A percentile compares a stretch with the other conserved stretches of the same genome.
phyloP scores from a whole-genome alignment of 73 alveolate species.

The Paramecium octaurelia region DNA sequence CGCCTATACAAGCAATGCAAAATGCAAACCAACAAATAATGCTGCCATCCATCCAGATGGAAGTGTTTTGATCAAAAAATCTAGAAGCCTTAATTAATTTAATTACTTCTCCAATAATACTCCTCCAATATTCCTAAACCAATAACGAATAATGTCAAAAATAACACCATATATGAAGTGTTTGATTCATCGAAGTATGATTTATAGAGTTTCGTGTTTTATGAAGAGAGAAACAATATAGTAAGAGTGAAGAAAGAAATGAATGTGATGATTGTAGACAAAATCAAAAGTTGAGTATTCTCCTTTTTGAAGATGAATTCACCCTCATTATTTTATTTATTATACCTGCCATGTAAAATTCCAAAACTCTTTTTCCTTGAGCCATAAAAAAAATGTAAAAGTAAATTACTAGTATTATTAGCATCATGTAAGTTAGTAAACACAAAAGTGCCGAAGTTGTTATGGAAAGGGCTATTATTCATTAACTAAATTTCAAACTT shows the following conservation, averaged over 20 bases:
- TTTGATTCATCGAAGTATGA: neutral
- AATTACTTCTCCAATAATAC: constrained; percentile 29
- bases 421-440: neutral
- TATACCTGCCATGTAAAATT: constrained; percentile 38
- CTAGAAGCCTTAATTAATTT: neutral
- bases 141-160: neutral
- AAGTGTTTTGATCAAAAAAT: neutral
- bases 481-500: neutral
- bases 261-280: neutral
- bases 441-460: neutral
- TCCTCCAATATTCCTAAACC: constrained; percentile 36
- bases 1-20: neutral
- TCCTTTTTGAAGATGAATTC: constrained; percentile 37
- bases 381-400: neutral
- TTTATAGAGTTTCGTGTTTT: neutral
- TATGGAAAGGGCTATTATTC: neutral
- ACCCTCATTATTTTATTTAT: neutral
- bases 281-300: neutral
- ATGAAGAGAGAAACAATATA: neutral
- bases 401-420: neutral
- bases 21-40: neutral
- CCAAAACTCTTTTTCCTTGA: constrained; percentile 21
- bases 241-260: neutral
- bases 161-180: neutral
- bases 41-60: neutral